These are phyloP conservation scores for Candida gorgasii DNA, from an alignment of 805 yeast species.

Conservation along the genomic window DNA sequence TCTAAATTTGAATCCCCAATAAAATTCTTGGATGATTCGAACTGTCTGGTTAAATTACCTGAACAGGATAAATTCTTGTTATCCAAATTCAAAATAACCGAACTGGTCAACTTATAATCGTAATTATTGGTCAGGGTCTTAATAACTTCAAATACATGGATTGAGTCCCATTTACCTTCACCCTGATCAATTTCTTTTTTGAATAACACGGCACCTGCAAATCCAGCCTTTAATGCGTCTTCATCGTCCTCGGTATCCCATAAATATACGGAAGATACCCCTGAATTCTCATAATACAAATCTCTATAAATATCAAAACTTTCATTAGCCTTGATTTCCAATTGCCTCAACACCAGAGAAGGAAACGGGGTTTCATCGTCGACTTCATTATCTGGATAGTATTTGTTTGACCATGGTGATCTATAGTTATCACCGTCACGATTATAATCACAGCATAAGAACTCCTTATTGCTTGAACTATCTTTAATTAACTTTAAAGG, in stretches of 20 bases:
- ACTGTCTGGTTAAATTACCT: conserved; percentile 86
- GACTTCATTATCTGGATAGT: conserved; percentile 53
- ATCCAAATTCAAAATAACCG: conserved; percentile 75
- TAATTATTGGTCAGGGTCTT: conserved; percentile 39
- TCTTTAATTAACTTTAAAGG: conserved; percentile 65
- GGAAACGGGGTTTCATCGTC: conserved; percentile 79
- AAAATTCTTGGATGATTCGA: conserved; percentile 49
- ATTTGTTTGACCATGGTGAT: conserved; percentile 86
- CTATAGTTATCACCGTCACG: conserved; percentile 91
- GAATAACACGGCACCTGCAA: conserved; percentile 89
- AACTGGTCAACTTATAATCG: conserved; percentile 75
- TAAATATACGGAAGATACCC: conserved; percentile 81
- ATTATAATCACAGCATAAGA: conserved; percentile 88
- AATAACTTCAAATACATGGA: conserved; percentile 83
- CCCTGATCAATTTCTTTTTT: conserved; percentile 62
- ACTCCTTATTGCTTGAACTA: conserved; percentile 59
- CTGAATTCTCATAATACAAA: conserved; percentile 87
- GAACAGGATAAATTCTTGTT: conserved; percentile 49
- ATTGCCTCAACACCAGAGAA: conserved; percentile 58
- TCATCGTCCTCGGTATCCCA: conserved; percentile 76
- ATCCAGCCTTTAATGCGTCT: conserved; percentile 48
- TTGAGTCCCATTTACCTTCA: conserved; percentile 82
- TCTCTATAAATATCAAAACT: conserved; percentile 93
- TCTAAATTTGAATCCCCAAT: conserved; percentile 42
- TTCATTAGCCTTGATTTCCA: conserved; percentile 83